phyloP scores from a whole-genome alignment of 2,329 filamentous ascomycete species.

The Cladophialophora chaetospira region DNA sequence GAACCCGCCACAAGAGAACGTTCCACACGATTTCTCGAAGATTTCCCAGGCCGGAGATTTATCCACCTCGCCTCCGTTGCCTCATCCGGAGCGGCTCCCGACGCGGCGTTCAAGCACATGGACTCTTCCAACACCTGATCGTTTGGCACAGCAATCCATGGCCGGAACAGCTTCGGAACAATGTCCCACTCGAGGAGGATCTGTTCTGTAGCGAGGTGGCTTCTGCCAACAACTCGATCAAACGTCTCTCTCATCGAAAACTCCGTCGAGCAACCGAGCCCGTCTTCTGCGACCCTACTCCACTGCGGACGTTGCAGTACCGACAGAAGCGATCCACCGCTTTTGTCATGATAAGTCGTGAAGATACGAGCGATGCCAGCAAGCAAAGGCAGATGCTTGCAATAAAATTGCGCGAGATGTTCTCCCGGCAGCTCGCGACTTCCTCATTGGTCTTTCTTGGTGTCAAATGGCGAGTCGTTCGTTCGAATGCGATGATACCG shows the following conservation, averaged over 20 bases:
- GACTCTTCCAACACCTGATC: too few relatives aligned
- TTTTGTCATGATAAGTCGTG: neutral
- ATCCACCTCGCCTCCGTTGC: neutral
- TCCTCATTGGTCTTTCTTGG: conserved; percentile 25
- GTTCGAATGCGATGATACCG: conserved; percentile 17
- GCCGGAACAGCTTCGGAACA: neutral
- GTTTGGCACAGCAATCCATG: neutral
- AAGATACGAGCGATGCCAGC: neutral
- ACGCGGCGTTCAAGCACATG: neutral
- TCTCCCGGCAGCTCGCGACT: neutral
- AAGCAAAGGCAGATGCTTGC: neutral
- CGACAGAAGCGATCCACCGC: conserved; percentile 3
- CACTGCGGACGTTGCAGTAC: conserved; percentile 9
- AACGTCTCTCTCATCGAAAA: neutral
- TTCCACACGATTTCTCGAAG: conserved; percentile 19
- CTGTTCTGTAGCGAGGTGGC: neutral
- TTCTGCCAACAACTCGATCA: conserved; percentile 3
- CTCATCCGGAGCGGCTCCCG: conserved; percentile 12
- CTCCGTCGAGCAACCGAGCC: neutral
- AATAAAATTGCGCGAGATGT: neutral
- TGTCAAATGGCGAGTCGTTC: neutral
- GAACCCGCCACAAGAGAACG: neutral
- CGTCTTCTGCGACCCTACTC: conserved; percentile 12
- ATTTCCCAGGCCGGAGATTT: conserved; percentile 20
- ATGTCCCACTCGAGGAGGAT: neutral